Evolutionary conservation across 345 rosid species (phyloP), one percentile per base, ranked within the genome.

Genomic region (Citrus medica): DNA sequence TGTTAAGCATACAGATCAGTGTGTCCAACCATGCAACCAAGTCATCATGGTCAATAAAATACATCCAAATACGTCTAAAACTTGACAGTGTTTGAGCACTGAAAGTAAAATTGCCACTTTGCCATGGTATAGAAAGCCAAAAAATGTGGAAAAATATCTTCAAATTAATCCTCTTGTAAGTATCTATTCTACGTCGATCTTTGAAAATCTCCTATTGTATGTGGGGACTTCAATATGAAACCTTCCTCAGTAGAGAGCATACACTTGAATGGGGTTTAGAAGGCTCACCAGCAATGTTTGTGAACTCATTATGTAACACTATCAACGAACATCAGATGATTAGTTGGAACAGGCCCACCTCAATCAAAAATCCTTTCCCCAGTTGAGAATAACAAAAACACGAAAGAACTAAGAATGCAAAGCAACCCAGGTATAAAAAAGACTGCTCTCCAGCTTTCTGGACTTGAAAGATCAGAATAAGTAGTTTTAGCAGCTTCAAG

Each of bases 281-380:
- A 19, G 51, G 62, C 38, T 65, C 64, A 14, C 55, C 67, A 63
- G 72, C 73, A 76, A 68, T 25, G 30, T 48, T 46, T 1, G 55
- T 27, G 42, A 37, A 28, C 60, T 51, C 28, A 62, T 16, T 32
- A 59, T 33, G 66, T 70, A 37, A 7, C n/a, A n/a, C n/a, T n/a
- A n/a, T n/a, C n/a, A n/a, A n/a, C n/a, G n/a, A n/a, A n/a, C 32
- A 75, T 58, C 27, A 70, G 72, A 60, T 71, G 73, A 42, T 28
- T 60, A 42, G 40, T 32, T 3, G 63, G 13, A 69, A 28, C 61
- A 77, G 32, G 25, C 71, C 30, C 68, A 40, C 72, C 79, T 95
- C 89, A 96, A 79, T 96, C 98, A 83, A 96, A 92, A 89, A 93
- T 90, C 84, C 94, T 91, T 86, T 95, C 99, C 76, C 99, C 97